Base-by-base conservation (phyloP, 768 basidiomycete species). In the Multifurca ochricompacta region DNA sequence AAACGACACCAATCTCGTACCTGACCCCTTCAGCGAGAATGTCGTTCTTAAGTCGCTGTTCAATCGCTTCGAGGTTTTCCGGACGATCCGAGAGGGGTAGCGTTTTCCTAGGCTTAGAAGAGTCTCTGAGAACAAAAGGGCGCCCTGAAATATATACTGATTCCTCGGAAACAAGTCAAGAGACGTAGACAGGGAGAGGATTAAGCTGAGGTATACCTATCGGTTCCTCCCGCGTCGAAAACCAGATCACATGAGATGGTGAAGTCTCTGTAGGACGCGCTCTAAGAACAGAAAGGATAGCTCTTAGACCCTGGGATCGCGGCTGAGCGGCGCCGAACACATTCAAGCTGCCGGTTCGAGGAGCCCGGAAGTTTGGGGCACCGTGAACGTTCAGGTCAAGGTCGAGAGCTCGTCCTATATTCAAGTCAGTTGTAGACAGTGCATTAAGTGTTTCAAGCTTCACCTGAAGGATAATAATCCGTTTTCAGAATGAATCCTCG, bases 301-400 rank as follows among this genome's bases (percentile, higher is more conserved):
- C 93, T 42, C 90, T 77, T 10, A 99, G 74, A 3, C 95, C 96
- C 60, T 91, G 87, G 1, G 89, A 83, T 2, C 94, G 88, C 11
- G 96, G 96, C 66, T 98, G 96, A 2, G 96, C 95, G 5, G 86
- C 91, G 13, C 95, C 96, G 65, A 87, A 98, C 2, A 99, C 91
- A 61, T 94, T 95, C 31, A 97, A 76, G 53, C 80, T 79, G 25
- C 82, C 84, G 44, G 82, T 77, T 47, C 82, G 77, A 8, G 92
- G 87, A 11, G 87, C 82, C 60, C 96, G 76, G 66, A 98, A 97
- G 70, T 98, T 97, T 3, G 95, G 93, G 16, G 95, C 95, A 31
- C 96, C 95, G 65, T 92, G 86, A 8, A 99, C 77, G 54, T 88
- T 91, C 25, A 97, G 76, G 63, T 95, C 91, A 2, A 98, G 78